phyloP scores from a whole-genome alignment of 805 yeast species.

The Myxozyma lipomycoides region DNA sequence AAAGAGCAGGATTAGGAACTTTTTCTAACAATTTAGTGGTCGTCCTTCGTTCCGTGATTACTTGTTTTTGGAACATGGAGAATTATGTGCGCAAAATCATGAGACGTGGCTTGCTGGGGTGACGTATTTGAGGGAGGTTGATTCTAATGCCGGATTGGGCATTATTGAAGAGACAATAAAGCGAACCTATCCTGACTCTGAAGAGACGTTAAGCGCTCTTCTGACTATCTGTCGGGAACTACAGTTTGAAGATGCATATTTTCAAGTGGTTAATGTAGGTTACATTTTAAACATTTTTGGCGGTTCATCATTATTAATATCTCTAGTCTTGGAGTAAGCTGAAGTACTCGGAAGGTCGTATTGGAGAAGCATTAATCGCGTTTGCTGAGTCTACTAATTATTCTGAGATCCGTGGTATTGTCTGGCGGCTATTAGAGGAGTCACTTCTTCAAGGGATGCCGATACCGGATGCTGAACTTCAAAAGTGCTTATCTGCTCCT shows the following conservation, averaged over 20 bases:
- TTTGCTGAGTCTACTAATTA: conserved; percentile 29
- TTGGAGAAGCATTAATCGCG: conserved; percentile 31
- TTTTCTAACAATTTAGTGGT: conserved; percentile 2
- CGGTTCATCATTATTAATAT: not conserved
- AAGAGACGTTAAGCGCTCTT: conserved; percentile 9
- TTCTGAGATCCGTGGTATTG: conserved; percentile 24
- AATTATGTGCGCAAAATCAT: conserved; percentile 27
- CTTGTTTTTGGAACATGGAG: conserved; percentile 31
- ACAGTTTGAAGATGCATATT: conserved; percentile 8
- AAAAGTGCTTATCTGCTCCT: conserved; percentile 17
- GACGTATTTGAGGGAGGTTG: conserved; percentile 29
- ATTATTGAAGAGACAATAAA: conserved; percentile 26
- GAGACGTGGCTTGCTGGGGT: conserved; percentile 31
- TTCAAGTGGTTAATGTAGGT: conserved; percentile 14
- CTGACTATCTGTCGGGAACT: conserved; percentile 22
- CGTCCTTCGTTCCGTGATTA: conserved; percentile 29
- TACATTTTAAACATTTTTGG: not conserved
- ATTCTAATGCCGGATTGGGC: conserved; percentile 21
- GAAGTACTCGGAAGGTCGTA: conserved; percentile 3
- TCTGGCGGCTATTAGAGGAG: conserved; percentile 34
- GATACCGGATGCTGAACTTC: conserved; percentile 18
- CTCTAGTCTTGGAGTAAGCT: conserved; percentile 22
- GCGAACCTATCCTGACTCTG: conserved; percentile 15
- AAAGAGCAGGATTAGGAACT: not conserved
- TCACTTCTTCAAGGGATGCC: conserved; percentile 22